A percentile compares a stretch with the other conserved stretches of the same genome.
These are phyloP conservation scores for Lentinula aciculospora DNA, from an alignment of 768 basidiomycete species.

Conservation along the genomic window DNA sequence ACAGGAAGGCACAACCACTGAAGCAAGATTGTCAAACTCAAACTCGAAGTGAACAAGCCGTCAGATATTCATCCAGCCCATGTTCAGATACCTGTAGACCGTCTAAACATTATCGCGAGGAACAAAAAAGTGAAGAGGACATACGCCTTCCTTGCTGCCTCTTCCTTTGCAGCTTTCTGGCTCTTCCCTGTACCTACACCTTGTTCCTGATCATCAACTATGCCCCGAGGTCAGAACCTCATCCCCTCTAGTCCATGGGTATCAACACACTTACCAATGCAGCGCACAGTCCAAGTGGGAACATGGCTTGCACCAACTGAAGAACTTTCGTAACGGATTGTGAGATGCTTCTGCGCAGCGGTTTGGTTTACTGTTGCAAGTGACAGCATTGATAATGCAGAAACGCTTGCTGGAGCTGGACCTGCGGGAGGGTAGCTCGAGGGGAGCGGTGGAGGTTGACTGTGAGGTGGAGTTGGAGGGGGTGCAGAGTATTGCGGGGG, in stretches of 20 bases:
- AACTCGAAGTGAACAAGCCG: too few species aligned
- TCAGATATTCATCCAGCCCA: neutral
- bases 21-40: too few species aligned
- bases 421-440: constrained; percentile 1
- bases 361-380: constrained; percentile 50
- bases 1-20: too few species aligned
- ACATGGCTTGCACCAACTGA: constrained; percentile 43
- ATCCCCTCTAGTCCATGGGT: neutral
- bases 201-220: constrained; percentile 46
- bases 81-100: neutral
- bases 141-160: constrained; percentile 59
- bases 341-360: constrained; percentile 38
- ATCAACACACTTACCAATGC: constrained; percentile 35
- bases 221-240: neutral
- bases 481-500: constrained; percentile 8
- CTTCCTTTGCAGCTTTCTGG: constrained; percentile 64
- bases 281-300: constrained; percentile 53
- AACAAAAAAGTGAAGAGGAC: constrained; percentile 13
- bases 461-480: constrained; percentile 18
- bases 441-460: constrained; percentile 12
- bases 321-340: constrained; percentile 41
- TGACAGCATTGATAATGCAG: constrained; percentile 24
- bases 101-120: too few species aligned
- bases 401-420: neutral
- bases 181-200: constrained; percentile 51